Evolutionary conservation across 768 basidiomycete species (phyloP).

Genomic region (Boletus subparvulus): DNA sequence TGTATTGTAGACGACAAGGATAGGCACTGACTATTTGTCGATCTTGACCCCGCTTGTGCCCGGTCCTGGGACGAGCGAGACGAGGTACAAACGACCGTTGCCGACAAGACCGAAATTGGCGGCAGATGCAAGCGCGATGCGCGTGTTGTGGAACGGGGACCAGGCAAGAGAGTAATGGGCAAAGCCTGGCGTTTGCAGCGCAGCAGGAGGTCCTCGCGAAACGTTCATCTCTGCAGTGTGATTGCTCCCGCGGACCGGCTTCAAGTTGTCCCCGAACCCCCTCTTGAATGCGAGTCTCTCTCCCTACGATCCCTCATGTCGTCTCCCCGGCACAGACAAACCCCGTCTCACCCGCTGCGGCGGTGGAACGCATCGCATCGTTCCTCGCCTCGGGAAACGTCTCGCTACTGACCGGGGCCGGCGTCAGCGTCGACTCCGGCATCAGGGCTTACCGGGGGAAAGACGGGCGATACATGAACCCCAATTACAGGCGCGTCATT

Average conservation of each 20-base stretch:
- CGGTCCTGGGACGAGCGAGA: constrained; percentile 51
- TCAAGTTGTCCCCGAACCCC: background rate
- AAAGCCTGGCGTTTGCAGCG: constrained; percentile 75
- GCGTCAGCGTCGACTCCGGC: constrained; percentile 93
- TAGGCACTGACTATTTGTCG: constrained; percentile 63
- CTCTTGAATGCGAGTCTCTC: constrained; percentile 66
- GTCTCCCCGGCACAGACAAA: constrained; percentile 40
- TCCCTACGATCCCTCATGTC: constrained; percentile 69
- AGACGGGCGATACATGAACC: constrained; percentile 87
- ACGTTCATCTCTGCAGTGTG: constrained; percentile 32
- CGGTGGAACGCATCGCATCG: constrained; percentile 56
- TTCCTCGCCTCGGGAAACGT: constrained; percentile 74
- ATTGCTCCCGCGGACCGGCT: background rate
- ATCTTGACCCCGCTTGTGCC: constrained; percentile 45
- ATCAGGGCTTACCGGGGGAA: constrained; percentile 89
- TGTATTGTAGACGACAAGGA: background rate
- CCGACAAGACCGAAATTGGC: constrained; percentile 96
- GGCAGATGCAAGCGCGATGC: constrained; percentile 76
- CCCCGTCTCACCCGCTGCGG: constrained; percentile 46
- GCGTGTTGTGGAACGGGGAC: constrained; percentile 80
- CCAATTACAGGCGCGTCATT: constrained; percentile 72
- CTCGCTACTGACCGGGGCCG: constrained; percentile 82
- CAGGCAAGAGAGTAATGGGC: constrained; percentile 80
- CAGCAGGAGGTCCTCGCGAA: constrained; percentile 42
- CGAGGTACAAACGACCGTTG: constrained; percentile 83